A percentile compares a stretch with the other conserved stretches of the same genome.
Conservation (phyloP, 306 rosid genomes). For the Lathyrus sativus region DNA sequence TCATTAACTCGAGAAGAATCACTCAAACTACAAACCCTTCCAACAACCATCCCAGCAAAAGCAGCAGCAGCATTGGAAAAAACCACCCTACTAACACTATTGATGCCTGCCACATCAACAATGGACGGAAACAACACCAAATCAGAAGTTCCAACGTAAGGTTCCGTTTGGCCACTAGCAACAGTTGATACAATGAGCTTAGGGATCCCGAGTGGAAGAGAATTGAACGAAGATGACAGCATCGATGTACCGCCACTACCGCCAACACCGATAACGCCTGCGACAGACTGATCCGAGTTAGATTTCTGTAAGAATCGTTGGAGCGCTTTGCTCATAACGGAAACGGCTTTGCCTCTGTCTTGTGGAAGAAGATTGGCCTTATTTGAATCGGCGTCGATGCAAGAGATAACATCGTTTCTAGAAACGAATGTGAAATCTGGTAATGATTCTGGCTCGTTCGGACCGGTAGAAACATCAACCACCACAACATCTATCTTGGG, state of each 20-base stretch:
- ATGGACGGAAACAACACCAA: slow-evolving; percentile 73
- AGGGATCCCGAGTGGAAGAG: slow-evolving; percentile 82
- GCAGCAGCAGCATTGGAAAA: slow-evolving; percentile 81
- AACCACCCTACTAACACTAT: slow-evolving; percentile 74
- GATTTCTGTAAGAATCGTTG: slow-evolving; percentile 55
- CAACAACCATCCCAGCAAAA: slow-evolving; percentile 85
- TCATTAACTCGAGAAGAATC: too few relatives aligned
- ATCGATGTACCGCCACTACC: slow-evolving; percentile 91
- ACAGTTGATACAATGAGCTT: slow-evolving; percentile 79
- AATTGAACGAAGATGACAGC: slow-evolving; percentile 57
- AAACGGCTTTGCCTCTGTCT: slow-evolving; percentile 77
- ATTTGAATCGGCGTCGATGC: slow-evolving; percentile 32
- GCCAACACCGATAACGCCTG: slow-evolving; percentile 76
- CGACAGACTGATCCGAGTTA: slow-evolving; percentile 48
- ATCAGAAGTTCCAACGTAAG: slow-evolving; percentile 78
- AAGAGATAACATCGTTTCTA: slow-evolving; percentile 57
- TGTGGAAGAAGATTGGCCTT: slow-evolving; percentile 54
- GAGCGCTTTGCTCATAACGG: slow-evolving; percentile 69
- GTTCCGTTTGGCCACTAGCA: too few relatives aligned
- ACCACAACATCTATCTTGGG: slow-evolving; percentile 59
- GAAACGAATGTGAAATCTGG: slow-evolving; percentile 63
- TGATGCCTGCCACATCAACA: slow-evolving; percentile 79
- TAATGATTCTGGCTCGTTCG: slow-evolving; percentile 35
- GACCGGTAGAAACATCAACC: slow-evolving; percentile 71
- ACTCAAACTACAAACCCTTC: too few relatives aligned